These are phyloP conservation scores for Piper betle DNA, from an alignment of 164 flowering plant species.

Conservation along the genomic window DNA sequence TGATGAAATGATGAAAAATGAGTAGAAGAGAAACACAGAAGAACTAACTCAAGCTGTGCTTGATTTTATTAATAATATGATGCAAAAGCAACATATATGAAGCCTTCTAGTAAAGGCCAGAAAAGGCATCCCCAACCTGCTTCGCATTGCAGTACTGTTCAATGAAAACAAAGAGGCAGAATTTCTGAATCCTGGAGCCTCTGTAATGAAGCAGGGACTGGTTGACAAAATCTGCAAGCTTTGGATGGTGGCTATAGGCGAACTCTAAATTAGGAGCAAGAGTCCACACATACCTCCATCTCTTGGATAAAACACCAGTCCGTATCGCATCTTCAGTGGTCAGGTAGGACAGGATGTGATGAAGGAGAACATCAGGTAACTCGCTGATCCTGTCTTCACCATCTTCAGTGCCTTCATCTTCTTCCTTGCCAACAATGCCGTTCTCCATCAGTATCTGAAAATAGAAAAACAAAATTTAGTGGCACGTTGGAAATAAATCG, in stretches of 20 bases:
- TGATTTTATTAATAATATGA: too few species aligned
- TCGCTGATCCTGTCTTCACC: background rate
- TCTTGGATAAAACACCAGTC: background rate
- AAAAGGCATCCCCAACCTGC: background rate
- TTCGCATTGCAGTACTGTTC: background rate
- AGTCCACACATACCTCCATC: conserved; percentile 1
- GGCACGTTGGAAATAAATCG: background rate
- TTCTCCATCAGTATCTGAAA: background rate
- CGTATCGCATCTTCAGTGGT: background rate
- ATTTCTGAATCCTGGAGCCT: too few species aligned
- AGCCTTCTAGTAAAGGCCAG: too few species aligned
- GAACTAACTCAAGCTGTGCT: too few species aligned
- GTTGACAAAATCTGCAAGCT: too few species aligned
- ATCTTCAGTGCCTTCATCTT: background rate
- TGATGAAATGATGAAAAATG: too few species aligned
- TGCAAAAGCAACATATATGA: too few species aligned
- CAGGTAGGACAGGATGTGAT: conserved; percentile 1
- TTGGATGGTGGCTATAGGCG: background rate
- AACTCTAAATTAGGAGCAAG: background rate
- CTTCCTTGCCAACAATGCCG: background rate
- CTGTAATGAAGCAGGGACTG: too few species aligned
- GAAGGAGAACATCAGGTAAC: conserved; percentile 1
- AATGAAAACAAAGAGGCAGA: too few species aligned
- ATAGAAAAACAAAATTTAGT: too few species aligned
- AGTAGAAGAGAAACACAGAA: too few species aligned